phyloP scores from a whole-genome alignment of 2,329 filamentous ascomycete genomes.

The Hypoxylon sp. region DNA sequence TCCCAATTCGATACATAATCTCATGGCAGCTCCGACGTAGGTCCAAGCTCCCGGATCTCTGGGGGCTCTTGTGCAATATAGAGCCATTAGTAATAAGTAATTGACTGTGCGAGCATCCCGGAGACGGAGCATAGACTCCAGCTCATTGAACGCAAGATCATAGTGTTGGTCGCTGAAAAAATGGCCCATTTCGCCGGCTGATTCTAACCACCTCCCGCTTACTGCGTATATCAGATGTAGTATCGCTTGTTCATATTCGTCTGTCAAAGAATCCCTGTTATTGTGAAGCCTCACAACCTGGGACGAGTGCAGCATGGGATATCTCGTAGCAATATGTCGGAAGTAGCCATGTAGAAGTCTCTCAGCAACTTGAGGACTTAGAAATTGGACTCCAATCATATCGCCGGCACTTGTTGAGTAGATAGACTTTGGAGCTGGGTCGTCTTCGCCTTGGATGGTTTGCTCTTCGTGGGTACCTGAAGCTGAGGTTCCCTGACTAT shows the following conservation, averaged over 20 bases:
- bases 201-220: constrained; percentile 54
- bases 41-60: constrained; percentile 53
- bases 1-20: constrained; percentile 52
- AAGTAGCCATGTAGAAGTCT: constrained; percentile 53
- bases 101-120: constrained; percentile 51
- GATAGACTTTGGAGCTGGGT: constrained; percentile 52
- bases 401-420: constrained; percentile 47
- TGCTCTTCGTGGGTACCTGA: constrained; percentile 39
- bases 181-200: constrained; percentile 52
- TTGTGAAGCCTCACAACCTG: constrained; percentile 50
- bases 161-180: constrained; percentile 54
- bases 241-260: constrained; percentile 51
- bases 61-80: constrained; percentile 53
- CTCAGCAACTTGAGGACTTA: constrained; percentile 49
- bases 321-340: constrained; percentile 52
- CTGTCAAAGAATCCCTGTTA: constrained; percentile 48
- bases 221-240: constrained; percentile 52
- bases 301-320: constrained; percentile 49
- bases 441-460: constrained; percentile 41
- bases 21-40: constrained; percentile 52
- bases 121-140: constrained; percentile 50
- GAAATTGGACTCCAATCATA: constrained; percentile 49
- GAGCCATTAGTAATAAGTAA: constrained; percentile 52
- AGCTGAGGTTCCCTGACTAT: constrained; percentile 45
- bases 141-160: constrained; percentile 50